Percentiles rank a stretch among this genome's conserved stretches.
Conservation (phyloP, 2,329 filamentous ascomycete species). For the Sporothrix euskadiensis region DNA sequence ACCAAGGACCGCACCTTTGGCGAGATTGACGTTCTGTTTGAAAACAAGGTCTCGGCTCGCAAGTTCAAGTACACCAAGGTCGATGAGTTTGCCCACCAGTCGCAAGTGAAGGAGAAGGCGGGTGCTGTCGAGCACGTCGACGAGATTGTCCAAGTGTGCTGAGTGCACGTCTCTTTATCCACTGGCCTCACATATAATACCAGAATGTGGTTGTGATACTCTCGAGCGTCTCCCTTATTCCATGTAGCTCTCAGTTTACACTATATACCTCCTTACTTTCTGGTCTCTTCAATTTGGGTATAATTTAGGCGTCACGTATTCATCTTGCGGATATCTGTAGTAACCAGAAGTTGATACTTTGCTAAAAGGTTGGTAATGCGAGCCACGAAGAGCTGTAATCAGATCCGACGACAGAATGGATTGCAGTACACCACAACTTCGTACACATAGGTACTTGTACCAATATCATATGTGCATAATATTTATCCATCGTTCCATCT, state of each 20-base stretch:
- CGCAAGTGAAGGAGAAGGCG: neutral
- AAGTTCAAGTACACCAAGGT: conserved; percentile 30
- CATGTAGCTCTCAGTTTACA: neutral
- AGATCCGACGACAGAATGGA: no score
- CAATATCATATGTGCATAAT: no score
- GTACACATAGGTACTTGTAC: no score
- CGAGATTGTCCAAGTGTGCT: neutral
- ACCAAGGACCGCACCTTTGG: conserved; percentile 50
- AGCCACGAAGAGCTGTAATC: no score
- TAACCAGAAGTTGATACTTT: no score
- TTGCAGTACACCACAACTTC: no score
- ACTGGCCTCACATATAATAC: neutral
- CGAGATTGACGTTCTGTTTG: conserved; percentile 59
- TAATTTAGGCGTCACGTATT: no score
- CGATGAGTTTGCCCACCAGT: conserved; percentile 13
- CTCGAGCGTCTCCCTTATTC: no score
- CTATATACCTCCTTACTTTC: neutral
- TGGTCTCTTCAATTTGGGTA: neutral
- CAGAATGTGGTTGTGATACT: no score
- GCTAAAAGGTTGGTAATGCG: no score
- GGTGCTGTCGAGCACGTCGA: conserved; percentile 11
- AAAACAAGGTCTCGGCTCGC: conserved; percentile 45
- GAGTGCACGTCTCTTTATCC: neutral
- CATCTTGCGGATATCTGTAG: no score
- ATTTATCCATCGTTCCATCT: no score